Evolutionary conservation across 2,329 filamentous ascomycete species (phyloP), one percentile per base, ranked within the genome.

Genomic region (Graphilbum fragrans): DNA sequence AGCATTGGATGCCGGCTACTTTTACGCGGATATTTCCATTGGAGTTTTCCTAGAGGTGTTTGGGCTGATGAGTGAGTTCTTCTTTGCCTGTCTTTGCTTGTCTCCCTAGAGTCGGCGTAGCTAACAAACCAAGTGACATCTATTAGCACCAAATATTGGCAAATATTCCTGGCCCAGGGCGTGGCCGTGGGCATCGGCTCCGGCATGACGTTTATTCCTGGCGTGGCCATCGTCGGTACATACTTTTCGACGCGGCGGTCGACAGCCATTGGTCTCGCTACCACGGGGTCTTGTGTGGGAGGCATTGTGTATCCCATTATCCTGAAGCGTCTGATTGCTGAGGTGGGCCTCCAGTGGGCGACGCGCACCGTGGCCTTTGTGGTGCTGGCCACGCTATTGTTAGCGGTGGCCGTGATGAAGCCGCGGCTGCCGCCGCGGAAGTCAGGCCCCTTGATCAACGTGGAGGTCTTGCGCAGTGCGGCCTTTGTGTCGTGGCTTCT

Each of bases 111-210:
- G n/a, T n/a, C n/a, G n/a, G n/a, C n/a, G n/a, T n/a, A n/a, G n/a
- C 11, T 29, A 18, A 34, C 32, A 34, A 9, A 9, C 32, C n/a
- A n/a, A 34, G 64, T 63, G 52, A 56, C 57, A 2, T 59, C 56
- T 43, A 42, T 66, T 10, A 52, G 53, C 29, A 55, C 51, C 0
- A 48, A 53, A 19, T 70, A 70, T 50, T 70, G 65, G 63, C 66
- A 71, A 34, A 45, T 74, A 0, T 60, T 73, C 20, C 58, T 74
- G 0, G 58, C 65, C 0, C 75, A 80, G 47, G 75, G 72, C 0
- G 45, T 80, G 1, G 74, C 72, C 35, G 65, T 70, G 19, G 74
- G 76, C 0, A 55, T 80, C 2, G 75, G 75, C 2, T 62, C 63
- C 51, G 67, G 74, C 2, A 55, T 77, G 41, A 59, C 76, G 48